Conservation (phyloP, 1,139 yeast species). For the Blastobotrys petasosporus region DNA sequence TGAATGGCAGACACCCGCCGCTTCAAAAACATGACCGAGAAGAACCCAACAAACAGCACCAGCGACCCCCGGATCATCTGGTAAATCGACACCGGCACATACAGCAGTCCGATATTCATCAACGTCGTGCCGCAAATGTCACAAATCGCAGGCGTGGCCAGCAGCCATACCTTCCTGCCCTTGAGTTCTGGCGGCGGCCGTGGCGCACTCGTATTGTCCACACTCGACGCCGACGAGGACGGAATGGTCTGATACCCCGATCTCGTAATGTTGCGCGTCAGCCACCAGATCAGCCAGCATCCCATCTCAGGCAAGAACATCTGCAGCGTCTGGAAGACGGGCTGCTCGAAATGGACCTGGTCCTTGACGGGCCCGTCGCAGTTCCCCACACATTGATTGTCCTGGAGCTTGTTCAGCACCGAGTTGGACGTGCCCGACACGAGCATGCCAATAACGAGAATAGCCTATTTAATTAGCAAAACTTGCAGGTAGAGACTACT, state of each 20-base stretch:
- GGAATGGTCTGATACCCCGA: not conserved
- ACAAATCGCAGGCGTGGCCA: slow-evolving; percentile 62
- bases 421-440: slow-evolving; percentile 73
- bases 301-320: slow-evolving; percentile 72
- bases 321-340: slow-evolving; percentile 72
- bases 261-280: not conserved
- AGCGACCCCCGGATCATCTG: slow-evolving; percentile 82
- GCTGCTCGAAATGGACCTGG: slow-evolving; percentile 59
- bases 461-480: slow-evolving; percentile 9
- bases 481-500: not conserved
- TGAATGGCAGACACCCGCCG: slow-evolving; percentile 54
- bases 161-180: slow-evolving; percentile 30
- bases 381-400: slow-evolving; percentile 62
- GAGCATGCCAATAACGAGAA: slow-evolving; percentile 37
- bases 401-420: slow-evolving; percentile 69
- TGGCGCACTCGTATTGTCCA: slow-evolving; percentile 9
- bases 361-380: slow-evolving; percentile 43
- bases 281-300: slow-evolving; percentile 41
- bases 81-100: slow-evolving; percentile 75
- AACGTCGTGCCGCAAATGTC: slow-evolving; percentile 71
- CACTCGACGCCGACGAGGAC: not conserved
- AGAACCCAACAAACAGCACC: slow-evolving; percentile 68
- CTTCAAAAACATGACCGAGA: slow-evolving; percentile 59
- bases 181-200: slow-evolving; percentile 20
- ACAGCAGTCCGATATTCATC: slow-evolving; percentile 67